Base-by-base conservation (phyloP, 140 eudicot genomes). In the Ambrosia hybrid region DNA sequence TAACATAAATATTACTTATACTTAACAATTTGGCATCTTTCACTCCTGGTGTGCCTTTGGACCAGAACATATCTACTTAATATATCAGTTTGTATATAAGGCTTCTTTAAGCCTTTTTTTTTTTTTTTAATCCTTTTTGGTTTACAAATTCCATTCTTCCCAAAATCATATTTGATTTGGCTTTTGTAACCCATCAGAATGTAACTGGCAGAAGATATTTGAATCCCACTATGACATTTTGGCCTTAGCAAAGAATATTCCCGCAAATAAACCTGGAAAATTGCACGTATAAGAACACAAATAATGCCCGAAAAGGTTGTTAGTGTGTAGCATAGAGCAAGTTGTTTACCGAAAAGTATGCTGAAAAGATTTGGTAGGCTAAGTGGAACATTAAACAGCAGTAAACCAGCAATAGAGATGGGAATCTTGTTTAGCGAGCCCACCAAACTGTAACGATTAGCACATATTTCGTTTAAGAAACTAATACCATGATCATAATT, bases 371-470 rank as follows among this genome's bases (percentile, higher is more conserved):
- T 90, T 68, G 89, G 83, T 36, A 61, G 17, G 52, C 87, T 90
- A 52, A 87, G 72, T 3, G 96, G 96, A 74, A 90, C 96, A 14
- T 87, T 83, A 88, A 90, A 90, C 76, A 90, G 9, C 70, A 90
- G 0, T 65, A 90, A 45, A 51, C 96, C 96, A 74, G 94, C 95
- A 57, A 90, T 57, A 9, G 95, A 90, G 65, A 90, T 83, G 4
- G 96, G 96, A 73, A 90, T 90, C 87, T 90, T 87, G 82, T 87
- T 90, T 63, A 90, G 69, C 51, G 96, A 90, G 6, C 96, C 96
- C 66, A 87, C 94, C 78, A 90, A 76, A 76, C 96, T 90, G 87
- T 57, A 71, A 65, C 14, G 38, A 69, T 14, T 49, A 52, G 30
- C 17, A 37, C 6, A 52, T n/a, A 58, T 55, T 66, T 21, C 37